These are phyloP conservation scores for Lentinula sp. DNA, from an alignment of 768 basidiomycete genomes.

Conservation along the genomic window DNA sequence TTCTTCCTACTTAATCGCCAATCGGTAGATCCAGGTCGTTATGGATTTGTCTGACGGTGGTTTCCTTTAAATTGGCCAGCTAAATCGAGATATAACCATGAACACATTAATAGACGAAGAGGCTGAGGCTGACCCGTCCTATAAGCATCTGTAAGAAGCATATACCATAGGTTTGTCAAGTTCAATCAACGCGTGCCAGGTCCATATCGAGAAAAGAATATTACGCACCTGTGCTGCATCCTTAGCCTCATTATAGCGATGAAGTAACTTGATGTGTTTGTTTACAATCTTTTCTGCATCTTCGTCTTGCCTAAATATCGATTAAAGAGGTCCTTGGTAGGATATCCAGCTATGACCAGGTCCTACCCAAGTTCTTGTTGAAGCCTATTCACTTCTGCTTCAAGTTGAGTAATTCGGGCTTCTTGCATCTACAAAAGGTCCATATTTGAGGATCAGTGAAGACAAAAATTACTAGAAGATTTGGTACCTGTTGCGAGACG, in stretches of 20 bases:
- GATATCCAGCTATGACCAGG: background rate
- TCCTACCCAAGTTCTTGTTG: constrained; percentile 42
- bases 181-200: background rate
- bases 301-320: constrained; percentile 26
- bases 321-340: background rate
- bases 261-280: constrained; percentile 64
- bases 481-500: constrained; percentile 12
- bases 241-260: constrained; percentile 77
- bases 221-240: constrained; percentile 68
- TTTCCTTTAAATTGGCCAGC: constrained; percentile 68
- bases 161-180: background rate
- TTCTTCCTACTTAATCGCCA: constrained; percentile 35
- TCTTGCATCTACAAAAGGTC: constrained; percentile 38
- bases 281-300: constrained; percentile 58
- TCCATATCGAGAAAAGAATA: background rate
- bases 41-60: constrained; percentile 71
- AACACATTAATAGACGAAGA: background rate
- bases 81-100: constrained; percentile 20
- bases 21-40: constrained; percentile 59
- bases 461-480: background rate
- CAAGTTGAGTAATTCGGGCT: constrained; percentile 38
- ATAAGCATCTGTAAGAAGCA: constrained; percentile 55
- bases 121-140: constrained; percentile 48
- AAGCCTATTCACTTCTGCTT: constrained; percentile 41
- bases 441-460: constrained; percentile 5